Conservation (phyloP, 257 asterid species). For the Orobanche coerulescens region DNA sequence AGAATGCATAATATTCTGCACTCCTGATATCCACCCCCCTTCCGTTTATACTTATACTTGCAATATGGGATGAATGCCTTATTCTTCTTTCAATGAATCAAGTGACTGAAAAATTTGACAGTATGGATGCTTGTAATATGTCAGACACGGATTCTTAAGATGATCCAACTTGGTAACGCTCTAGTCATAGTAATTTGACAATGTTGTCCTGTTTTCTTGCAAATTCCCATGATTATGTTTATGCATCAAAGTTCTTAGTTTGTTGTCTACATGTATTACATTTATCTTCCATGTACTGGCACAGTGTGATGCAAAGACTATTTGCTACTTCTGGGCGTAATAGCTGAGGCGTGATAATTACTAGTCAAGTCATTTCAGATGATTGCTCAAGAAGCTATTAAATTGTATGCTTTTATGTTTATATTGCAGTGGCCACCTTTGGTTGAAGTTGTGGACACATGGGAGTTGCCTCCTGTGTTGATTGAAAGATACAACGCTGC, state of each 20-base stretch:
- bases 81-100: not conserved
- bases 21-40: not conserved
- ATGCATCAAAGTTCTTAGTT: not conserved
- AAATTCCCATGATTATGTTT: not conserved
- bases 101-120: not conserved
- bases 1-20: not conserved
- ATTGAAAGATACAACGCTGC: constrained; percentile 82
- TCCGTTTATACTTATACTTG: not conserved
- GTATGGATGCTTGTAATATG: not conserved
- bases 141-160: not conserved
- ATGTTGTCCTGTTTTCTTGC: not conserved
- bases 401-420: constrained; percentile 17
- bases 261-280: not conserved
- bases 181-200: not conserved
- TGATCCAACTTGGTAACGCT: not conserved
- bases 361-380: constrained; percentile 7
- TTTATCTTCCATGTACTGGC: not conserved
- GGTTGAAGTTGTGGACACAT: constrained; percentile 81
- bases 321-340: constrained; percentile 3
- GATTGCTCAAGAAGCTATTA: constrained; percentile 7
- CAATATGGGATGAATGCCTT: not conserved
- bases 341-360: not conserved
- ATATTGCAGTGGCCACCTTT: constrained; percentile 88
- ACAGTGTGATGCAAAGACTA: not conserved
- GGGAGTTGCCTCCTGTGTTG: constrained; percentile 94